phyloP scores from a whole-genome alignment of 352 stramenopile species.

The Phytopythium chamaehyphon region DNA sequence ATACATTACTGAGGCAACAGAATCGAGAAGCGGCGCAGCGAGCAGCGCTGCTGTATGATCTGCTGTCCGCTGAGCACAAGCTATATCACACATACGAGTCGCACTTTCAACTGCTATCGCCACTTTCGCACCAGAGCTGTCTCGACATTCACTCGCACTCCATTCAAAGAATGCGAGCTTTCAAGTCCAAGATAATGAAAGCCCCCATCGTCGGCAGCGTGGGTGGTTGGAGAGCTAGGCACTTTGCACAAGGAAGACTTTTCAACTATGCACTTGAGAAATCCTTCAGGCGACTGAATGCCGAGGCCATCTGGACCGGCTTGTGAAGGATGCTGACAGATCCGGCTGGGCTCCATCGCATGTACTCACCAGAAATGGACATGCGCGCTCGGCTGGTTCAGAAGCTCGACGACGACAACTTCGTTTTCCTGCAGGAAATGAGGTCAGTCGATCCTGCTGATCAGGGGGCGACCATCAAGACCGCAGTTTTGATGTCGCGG shows the following conservation, averaged over 20 bases:
- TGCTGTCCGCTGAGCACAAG: conserved; percentile 21
- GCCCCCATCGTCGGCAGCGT: conserved; percentile 8
- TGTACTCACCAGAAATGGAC: conserved; percentile 16
- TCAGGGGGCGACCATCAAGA: conserved; percentile 5
- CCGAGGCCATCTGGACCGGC: conserved; percentile 11
- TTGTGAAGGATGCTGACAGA: conserved; percentile 24
- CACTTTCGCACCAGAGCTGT: conserved; percentile 15
- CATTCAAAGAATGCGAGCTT: conserved; percentile 8
- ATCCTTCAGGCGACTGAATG: conserved; percentile 12
- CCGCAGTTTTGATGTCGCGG: conserved; percentile 18
- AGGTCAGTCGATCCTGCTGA: conserved; percentile 21
- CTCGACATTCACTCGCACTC: conserved; percentile 10
- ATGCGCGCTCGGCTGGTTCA: conserved; percentile 23
- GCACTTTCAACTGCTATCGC: conserved; percentile 22
- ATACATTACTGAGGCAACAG: conserved; percentile 20
- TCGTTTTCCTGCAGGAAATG: conserved; percentile 23
- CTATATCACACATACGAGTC: conserved; percentile 11
- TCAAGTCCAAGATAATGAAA: conserved; percentile 8
- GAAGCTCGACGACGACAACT: conserved; percentile 22
- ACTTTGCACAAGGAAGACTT: conserved; percentile 5
- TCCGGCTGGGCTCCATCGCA: conserved; percentile 14
- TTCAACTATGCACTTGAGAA: conserved; percentile 23
- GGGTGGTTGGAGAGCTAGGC: conserved; percentile 21
- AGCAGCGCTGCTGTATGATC: conserved; percentile 13
- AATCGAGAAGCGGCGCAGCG: conserved; percentile 10